A percentile compares a stretch with the other conserved stretches of the same genome.
phyloP scores from a whole-genome alignment of 2,329 filamentous ascomycete species.

The Fusarium sp. region DNA sequence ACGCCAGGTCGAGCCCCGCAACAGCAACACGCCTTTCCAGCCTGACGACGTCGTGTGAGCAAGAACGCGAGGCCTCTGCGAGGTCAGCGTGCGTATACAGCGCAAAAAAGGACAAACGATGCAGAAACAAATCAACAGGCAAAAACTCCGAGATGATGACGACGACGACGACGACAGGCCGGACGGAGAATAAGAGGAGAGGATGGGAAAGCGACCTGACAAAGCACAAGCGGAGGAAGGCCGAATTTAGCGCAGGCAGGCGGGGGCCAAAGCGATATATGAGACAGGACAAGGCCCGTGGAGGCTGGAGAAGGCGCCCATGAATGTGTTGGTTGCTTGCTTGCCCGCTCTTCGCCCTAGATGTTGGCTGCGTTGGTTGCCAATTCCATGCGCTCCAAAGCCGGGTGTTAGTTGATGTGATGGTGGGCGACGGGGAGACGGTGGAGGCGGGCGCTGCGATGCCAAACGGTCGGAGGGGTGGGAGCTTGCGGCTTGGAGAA shows the following conservation, averaged over 20 bases:
- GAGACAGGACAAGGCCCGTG: not conserved
- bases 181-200: not conserved
- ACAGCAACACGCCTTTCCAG: not conserved
- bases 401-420: constrained; percentile 8
- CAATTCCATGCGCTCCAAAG: constrained; percentile 1
- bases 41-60: not conserved
- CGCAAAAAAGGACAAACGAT: not conserved
- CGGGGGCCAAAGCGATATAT: constrained; percentile 10
- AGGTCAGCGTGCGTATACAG: not conserved
- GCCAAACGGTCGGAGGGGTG: constrained; percentile 5
- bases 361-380: constrained; percentile 14
- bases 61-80: not conserved
- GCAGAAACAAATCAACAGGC: not conserved
- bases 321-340: not conserved
- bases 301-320: constrained; percentile 3
- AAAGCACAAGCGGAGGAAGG: constrained; percentile 4
- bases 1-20: constrained; percentile 12
- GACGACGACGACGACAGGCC: not conserved
- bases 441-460: not conserved
- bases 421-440: constrained; percentile 11
- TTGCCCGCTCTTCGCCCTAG: not conserved
- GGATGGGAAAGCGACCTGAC: constrained; percentile 1
- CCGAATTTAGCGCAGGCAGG: constrained; percentile 3
- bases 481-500: constrained; percentile 6
- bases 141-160: constrained; percentile 3